Evolutionary conservation across 2,329 filamentous ascomycete genomes (phyloP).

Genomic region (Sporothrix luriei): DNA sequence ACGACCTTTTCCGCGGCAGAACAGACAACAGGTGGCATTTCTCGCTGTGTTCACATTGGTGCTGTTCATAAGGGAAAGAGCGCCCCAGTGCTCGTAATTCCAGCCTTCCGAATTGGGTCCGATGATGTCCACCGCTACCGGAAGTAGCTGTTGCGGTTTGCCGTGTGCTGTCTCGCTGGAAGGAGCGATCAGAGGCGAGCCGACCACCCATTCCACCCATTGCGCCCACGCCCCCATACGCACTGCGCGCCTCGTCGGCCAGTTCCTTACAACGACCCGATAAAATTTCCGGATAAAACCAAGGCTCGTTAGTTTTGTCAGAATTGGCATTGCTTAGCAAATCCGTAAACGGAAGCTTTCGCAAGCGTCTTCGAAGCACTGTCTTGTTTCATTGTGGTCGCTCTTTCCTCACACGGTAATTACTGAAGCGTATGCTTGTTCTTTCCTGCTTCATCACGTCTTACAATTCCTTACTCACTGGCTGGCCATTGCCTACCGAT

Average conservation of each 20-base stretch:
- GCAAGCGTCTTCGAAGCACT: background rate
- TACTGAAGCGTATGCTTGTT: too few relatives aligned
- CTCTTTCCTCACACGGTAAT: background rate
- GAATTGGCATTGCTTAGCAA: background rate
- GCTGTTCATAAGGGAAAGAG: conserved; percentile 7
- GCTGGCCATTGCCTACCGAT: conserved; percentile 6
- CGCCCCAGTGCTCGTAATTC: background rate
- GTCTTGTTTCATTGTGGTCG: too few relatives aligned
- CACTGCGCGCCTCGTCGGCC: conserved; percentile 9
- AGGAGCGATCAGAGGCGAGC: conserved; percentile 11
- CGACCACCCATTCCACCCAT: conserved; percentile 23
- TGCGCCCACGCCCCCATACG: background rate
- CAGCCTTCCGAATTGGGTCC: conserved; percentile 21
- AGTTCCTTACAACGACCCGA: background rate
- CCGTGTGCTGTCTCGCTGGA: background rate
- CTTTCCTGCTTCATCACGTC: conserved; percentile 7
- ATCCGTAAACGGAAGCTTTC: background rate
- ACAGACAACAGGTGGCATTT: background rate
- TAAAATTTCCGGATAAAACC: conserved; percentile 18
- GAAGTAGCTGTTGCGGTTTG: conserved; percentile 7
- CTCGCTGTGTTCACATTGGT: background rate
- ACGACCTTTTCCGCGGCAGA: conserved; percentile 12
- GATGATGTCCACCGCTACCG: conserved; percentile 19
- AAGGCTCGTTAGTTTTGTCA: background rate
- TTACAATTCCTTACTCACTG: conserved; percentile 6